These are phyloP conservation scores for Saturnispora diversa DNA, from an alignment of 805 yeast species.

Conservation along the genomic window DNA sequence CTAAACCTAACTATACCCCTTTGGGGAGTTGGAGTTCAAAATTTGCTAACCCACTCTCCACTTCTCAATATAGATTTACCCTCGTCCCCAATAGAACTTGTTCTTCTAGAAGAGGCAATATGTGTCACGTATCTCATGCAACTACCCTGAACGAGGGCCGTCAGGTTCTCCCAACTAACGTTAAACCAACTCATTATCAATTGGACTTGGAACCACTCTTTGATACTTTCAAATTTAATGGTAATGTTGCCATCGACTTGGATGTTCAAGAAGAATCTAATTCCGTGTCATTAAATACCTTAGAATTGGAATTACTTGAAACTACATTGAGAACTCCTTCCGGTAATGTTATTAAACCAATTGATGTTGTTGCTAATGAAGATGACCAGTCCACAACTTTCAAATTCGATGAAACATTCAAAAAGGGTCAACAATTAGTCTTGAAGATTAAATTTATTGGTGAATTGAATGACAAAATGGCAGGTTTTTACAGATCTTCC, in stretches of 20 bases:
- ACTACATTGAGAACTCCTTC: conserved; percentile 14
- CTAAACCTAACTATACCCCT: neutral
- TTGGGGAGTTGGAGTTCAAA: too few relatives aligned
- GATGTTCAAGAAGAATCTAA: conserved; percentile 38
- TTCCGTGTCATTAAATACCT: conserved; percentile 39
- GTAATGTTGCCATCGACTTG: conserved; percentile 46
- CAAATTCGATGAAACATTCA: conserved; percentile 37
- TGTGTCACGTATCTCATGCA: conserved; percentile 6
- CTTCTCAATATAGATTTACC: conserved; percentile 1
- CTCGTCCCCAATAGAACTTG: conserved; percentile 4
- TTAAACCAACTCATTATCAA: conserved; percentile 72
- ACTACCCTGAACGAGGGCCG: conserved; percentile 16
- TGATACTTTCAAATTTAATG: conserved; percentile 40
- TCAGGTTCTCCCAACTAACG: conserved; percentile 36
- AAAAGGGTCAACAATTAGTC: conserved; percentile 27
- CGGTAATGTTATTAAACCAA: conserved; percentile 20
- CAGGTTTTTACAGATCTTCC: conserved; percentile 47
- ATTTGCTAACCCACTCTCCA: conserved; percentile 1
- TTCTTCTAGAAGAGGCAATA: conserved; percentile 6
- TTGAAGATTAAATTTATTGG: conserved; percentile 36
- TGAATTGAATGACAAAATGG: conserved; percentile 45
- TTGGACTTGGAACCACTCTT: conserved; percentile 38
- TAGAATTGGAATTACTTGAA: conserved; percentile 25
- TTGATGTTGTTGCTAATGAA: conserved; percentile 29
- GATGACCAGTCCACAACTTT: conserved; percentile 61